phyloP scores from a whole-genome alignment of 169 alveolate species.

The Eimeria brunetti region DNA sequence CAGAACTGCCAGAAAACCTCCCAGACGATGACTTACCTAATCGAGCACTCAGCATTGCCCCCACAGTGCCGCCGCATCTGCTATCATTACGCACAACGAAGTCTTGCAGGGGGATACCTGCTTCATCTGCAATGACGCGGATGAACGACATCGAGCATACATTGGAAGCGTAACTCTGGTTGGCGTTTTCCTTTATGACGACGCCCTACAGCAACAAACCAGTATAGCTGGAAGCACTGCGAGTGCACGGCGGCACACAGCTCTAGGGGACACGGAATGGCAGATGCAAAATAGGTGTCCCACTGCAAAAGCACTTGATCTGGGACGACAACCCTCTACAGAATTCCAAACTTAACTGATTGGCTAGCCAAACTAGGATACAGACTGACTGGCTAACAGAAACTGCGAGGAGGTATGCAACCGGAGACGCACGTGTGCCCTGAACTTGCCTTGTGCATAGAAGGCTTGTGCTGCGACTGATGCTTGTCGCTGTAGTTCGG shows the following conservation, averaged over 20 bases:
- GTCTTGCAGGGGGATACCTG: slow-evolving; percentile 90
- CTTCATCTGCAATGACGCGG: slow-evolving; percentile 46
- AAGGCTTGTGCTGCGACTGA: slow-evolving; percentile 92
- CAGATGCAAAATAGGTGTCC: background rate
- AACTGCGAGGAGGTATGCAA: background rate
- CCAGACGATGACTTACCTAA: slow-evolving; percentile 87
- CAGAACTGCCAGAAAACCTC: background rate
- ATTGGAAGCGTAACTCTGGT: slow-evolving; percentile 95
- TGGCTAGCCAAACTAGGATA: background rate
- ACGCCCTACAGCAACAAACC: slow-evolving; percentile 79
- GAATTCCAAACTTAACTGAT: background rate
- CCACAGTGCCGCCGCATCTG: slow-evolving; percentile 97
- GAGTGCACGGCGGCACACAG: background rate
- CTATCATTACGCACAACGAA: slow-evolving; percentile 95
- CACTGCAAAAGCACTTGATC: background rate
- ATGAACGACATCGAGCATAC: slow-evolving; percentile 62
- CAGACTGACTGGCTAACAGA: background rate
- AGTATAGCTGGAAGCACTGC: background rate
- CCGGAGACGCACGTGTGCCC: background rate
- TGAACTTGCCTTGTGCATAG: slow-evolving; percentile 92
- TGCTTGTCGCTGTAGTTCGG: slow-evolving; percentile 97
- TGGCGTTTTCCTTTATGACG: slow-evolving; percentile 89
- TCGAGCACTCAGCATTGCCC: slow-evolving; percentile 95
- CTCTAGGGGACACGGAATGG: background rate
- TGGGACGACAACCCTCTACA: background rate